Evolutionary conservation across 345 rosid genomes (phyloP), one percentile per base, ranked within the genome.

Genomic region (Euphorbia tirucalli): DNA sequence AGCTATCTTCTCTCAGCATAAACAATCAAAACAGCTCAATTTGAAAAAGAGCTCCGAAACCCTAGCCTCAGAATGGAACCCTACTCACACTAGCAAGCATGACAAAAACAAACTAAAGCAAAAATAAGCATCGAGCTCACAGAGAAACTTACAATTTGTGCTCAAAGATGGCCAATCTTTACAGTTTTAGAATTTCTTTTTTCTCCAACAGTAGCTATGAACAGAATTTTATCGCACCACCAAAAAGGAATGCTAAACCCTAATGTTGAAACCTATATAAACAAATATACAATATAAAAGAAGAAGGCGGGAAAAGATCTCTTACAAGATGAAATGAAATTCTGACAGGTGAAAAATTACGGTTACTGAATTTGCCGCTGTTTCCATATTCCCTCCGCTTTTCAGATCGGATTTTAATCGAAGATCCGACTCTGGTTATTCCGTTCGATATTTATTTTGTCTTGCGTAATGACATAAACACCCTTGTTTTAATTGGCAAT

Each of bases 11-110:
- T 63, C 57, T 25, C 66, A 61, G 48, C 48, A 27, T 28, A 59
- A 46, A 44, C 41, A 14, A 43, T 19, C 10, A 69, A 70, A 71
- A 19, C 21, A 60, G 46, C 66, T 46, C 57, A 48, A 67, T 58
- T 66, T 27, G 50, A 59, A 66, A 30, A 43, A 72, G 21, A 65
- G 49, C 27, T 44, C 22, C 13, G 35, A 72, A 46, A 44, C 76
- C 71, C 70, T 73, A 65, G 18, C 13, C 54, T 32, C 58, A 14
- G 11, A 57, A 46, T 32, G 27, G 66, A 58, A 48, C 60, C 65
- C 50, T 37, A 41, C n/a, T 32, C 60, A 24, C 25, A 10, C 28
- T n/a, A 41, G 2, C 61, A 67, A 30, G 56, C 41, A 27, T 66
- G 22, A 18, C 13, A 67, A 19, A 5, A 5, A 14, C 15, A 4